phyloP scores from a whole-genome alignment of 176 grass and related monocot genomes.

The Musa schizocarpa region DNA sequence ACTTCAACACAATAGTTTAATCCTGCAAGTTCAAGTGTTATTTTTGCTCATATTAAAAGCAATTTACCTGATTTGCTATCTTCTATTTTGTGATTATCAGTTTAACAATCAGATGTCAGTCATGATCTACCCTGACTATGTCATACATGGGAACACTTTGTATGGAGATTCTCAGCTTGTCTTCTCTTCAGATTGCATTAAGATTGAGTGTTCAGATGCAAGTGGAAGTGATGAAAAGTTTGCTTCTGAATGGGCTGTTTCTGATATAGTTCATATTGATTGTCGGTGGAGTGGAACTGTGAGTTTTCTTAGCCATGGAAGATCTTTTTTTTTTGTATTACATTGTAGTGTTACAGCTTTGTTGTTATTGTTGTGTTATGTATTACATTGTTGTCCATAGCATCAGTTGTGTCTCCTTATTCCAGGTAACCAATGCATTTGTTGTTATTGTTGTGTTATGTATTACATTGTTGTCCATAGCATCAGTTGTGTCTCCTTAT shows the following conservation, averaged over 20 bases:
- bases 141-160: conserved; percentile 25
- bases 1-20: background rate
- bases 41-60: background rate
- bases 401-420: background rate
- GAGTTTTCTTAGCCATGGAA: conserved; percentile 14
- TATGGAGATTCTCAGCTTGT: conserved; percentile 45
- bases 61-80: conserved; percentile 3
- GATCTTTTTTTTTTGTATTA: background rate
- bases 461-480: background rate
- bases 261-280: conserved; percentile 50
- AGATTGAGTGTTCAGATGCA: conserved; percentile 51
- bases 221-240: conserved; percentile 36
- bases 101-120: conserved; percentile 41
- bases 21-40: background rate
- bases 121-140: conserved; percentile 49
- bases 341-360: background rate
- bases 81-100: conserved; percentile 33
- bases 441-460: background rate
- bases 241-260: conserved; percentile 35
- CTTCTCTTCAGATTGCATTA: conserved; percentile 59
- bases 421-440: conserved; percentile 10
- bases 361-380: too few relatives aligned
- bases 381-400: background rate
- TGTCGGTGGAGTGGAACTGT: conserved; percentile 61
- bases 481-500: background rate